phyloP scores from a whole-genome alignment of 2,329 filamentous ascomycete genomes.

The Talaromyces pinophilus region DNA sequence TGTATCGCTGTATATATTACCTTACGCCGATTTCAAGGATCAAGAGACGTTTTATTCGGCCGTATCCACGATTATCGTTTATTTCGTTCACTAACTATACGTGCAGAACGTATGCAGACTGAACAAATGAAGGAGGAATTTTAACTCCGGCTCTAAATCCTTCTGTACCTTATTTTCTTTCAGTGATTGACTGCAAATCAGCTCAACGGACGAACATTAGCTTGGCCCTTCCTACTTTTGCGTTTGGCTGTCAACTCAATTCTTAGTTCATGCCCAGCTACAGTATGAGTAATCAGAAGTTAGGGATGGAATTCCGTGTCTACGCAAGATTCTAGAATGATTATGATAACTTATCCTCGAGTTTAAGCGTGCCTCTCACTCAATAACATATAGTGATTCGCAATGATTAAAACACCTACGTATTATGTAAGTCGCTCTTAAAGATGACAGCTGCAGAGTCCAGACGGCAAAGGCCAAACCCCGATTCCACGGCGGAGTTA shows the following conservation, averaged over 20 bases:
- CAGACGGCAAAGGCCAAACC: not conserved
- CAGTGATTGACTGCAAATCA: conserved; percentile 2
- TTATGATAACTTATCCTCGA: not conserved
- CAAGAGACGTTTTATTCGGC: not conserved
- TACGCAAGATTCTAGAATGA: not conserved
- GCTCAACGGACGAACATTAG: not conserved
- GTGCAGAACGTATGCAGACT: not conserved
- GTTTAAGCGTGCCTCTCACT: not conserved
- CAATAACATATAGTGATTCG: not conserved
- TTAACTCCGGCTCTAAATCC: not conserved
- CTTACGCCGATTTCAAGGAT: not conserved
- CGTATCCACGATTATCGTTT: not conserved
- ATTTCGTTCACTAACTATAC: not conserved
- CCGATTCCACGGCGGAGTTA: conserved; percentile 3
- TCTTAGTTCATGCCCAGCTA: not conserved
- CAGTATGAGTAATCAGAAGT: conserved; percentile 1
- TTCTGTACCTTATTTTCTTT: not conserved
- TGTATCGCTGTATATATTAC: not conserved
- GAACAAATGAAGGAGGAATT: not conserved
- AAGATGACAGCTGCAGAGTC: conserved; percentile 6
- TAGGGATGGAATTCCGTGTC: conserved; percentile 16
- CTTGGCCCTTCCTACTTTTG: not conserved
- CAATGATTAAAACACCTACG: too few relatives aligned
- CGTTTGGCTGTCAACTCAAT: not conserved
- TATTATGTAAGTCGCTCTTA: not conserved